Evolutionary conservation across 768 basidiomycete species (phyloP), one percentile per base, ranked within the genome.

Genomic region (Tricholoma matsutake): DNA sequence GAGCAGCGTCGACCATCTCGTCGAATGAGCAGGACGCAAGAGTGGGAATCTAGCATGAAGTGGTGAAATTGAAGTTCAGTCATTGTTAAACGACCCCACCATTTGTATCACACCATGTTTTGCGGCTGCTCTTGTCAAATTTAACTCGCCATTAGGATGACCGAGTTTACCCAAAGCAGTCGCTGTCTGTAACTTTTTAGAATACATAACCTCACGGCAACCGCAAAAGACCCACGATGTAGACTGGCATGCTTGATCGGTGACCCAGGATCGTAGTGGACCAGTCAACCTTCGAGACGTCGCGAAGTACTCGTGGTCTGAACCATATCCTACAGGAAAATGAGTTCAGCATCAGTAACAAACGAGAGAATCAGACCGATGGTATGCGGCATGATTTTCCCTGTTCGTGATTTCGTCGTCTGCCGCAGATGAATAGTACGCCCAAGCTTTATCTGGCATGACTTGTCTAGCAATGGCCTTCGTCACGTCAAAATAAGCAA

Each of bases 1-100:
- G 75, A 11, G 94, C 90, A 0, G 86, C 91, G 70, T 96, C 90
- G n/a, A 97, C 81, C 54, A 98, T 85, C 72, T 98, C 94, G 70
- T 98, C 95, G 72, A 98, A 97, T 0, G 93, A 92, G 73, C 95
- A 98, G 0, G 92, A 95, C 0, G 96, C 93, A 20, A 98, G 79
- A 0, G 97, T 98, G 1, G 96, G 94, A 57, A 98, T 96, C 96
- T 96, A 25, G 11, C 18, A 31, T 18, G 5, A 35, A 3, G 54
- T 39, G 20, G 29, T 41, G 49, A 57, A 35, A 34, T 29, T 39
- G 28, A 20, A 25, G 54, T 18, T 45, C 45, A 9, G 25, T 9
- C 2, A 14, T 9, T 28, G 25, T 29, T 45, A 4, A 51, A 16
- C n/a, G 31, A 43, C 6, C 59, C 45, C 47, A 79, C 82, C 82